Conservation (phyloP, 495 filamentous ascomycete species). For the Trypethelium eluteriae region DNA sequence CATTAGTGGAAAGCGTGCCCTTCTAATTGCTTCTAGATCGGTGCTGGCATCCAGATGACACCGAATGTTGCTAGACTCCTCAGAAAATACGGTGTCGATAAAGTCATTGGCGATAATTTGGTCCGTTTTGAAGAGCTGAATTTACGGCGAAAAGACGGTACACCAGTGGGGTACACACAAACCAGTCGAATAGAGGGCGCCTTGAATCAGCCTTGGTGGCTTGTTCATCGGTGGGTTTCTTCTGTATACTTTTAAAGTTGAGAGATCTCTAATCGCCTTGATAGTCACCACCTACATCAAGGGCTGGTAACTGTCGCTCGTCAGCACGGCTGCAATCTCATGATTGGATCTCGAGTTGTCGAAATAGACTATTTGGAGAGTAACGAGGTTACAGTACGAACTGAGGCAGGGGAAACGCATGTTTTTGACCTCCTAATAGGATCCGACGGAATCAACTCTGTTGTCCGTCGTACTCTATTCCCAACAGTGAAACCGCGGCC, state of each 20-base stretch:
- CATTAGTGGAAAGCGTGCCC: background rate
- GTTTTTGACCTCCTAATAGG: conserved; percentile 40
- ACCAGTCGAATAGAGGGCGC: conserved; percentile 20
- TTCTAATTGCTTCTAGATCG: conserved; percentile 20
- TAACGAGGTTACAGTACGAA: conserved; percentile 31
- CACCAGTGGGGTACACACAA: conserved; percentile 34
- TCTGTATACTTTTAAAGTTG: background rate
- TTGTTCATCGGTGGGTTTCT: conserved; percentile 22
- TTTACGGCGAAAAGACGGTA: conserved; percentile 37
- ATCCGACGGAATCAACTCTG: conserved; percentile 38
- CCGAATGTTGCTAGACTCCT: conserved; percentile 23
- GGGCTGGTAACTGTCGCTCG: conserved; percentile 35
- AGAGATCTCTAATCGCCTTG: background rate
- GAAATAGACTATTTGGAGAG: conserved; percentile 25
- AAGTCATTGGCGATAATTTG: conserved; percentile 36
- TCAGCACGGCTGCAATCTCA: conserved; percentile 30
- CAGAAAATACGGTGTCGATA: conserved; percentile 32
- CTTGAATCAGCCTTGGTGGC: conserved; percentile 25
- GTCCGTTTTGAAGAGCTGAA: conserved; percentile 38
- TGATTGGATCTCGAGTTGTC: conserved; percentile 35
- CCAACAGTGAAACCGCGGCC: conserved; percentile 36
- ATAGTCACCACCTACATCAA: conserved; percentile 34
- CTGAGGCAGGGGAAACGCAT: conserved; percentile 30
- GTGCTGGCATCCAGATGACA: conserved; percentile 27
- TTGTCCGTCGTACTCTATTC: conserved; percentile 34